These are phyloP conservation scores for Elasticomyces elasticus DNA, from an alignment of 495 filamentous ascomycete genomes.

Conservation along the genomic window DNA sequence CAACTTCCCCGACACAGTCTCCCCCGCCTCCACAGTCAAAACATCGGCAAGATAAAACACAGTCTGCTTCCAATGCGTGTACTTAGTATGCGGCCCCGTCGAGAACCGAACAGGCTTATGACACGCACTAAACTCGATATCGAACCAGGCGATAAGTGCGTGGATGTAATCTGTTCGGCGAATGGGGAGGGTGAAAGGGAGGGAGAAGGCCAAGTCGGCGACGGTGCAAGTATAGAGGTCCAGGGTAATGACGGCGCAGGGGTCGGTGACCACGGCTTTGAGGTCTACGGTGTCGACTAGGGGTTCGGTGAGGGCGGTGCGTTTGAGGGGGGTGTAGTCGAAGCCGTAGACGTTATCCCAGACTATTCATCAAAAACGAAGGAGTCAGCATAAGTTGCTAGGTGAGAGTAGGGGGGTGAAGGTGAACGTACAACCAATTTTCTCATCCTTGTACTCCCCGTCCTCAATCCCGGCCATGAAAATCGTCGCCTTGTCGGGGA, in stretches of 20 bases:
- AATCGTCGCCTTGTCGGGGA: conserved; percentile 82
- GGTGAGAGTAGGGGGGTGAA: not conserved
- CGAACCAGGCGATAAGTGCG: conserved; percentile 95
- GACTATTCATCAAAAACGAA: conserved; percentile 45
- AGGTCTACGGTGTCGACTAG: conserved; percentile 74
- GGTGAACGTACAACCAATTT: conserved; percentile 60
- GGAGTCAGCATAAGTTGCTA: not conserved
- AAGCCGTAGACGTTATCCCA: conserved; percentile 99
- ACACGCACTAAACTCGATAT: conserved; percentile 94
- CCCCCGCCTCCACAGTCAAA: conserved; percentile 33
- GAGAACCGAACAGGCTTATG: conserved; percentile 44
- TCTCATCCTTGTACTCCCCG: conserved; percentile 80
- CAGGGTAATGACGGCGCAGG: conserved; percentile 62
- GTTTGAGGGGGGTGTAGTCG: conserved; percentile 78
- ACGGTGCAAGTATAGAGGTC: conserved; percentile 70
- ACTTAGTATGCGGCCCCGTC: conserved; percentile 40
- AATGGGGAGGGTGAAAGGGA: conserved; percentile 58
- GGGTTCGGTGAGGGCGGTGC: conserved; percentile 71
- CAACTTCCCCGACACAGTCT: conserved; percentile 55
- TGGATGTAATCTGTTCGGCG: conserved; percentile 86
- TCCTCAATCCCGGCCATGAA: conserved; percentile 84
- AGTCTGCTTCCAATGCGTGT: conserved; percentile 43
- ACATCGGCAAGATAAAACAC: conserved; percentile 39
- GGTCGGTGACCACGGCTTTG: conserved; percentile 71
- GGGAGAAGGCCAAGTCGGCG: conserved; percentile 66